Evolutionary conservation across 75 land plant genomes (phyloP).

Genomic region (Larix kaempferi): DNA sequence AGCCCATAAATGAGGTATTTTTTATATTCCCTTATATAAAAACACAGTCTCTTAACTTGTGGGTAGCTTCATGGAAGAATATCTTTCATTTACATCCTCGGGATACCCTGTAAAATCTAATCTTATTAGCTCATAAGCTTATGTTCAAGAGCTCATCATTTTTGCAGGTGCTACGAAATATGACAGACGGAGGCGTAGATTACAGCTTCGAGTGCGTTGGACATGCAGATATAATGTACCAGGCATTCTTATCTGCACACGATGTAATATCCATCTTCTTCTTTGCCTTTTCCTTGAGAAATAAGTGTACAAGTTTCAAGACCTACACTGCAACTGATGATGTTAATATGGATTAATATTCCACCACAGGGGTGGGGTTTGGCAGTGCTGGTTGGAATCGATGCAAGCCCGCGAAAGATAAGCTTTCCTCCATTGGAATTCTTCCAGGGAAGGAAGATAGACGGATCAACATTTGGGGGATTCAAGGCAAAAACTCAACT

Average conservation of each 20-base stretch:
- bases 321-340: no score
- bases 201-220: constrained; percentile 51
- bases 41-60: no score
- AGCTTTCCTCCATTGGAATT: constrained; percentile 12
- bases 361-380: constrained; percentile 31
- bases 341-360: no score
- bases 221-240: constrained; percentile 16
- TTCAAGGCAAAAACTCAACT: constrained; percentile 16
- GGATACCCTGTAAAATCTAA: background rate
- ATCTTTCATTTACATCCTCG: no score
- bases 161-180: constrained; percentile 29
- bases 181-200: constrained; percentile 41
- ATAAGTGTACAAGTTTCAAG: no score
- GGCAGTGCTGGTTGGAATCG: constrained; percentile 34
- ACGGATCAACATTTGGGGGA: constrained; percentile 22
- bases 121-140: background rate
- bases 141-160: no score
- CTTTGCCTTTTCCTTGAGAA: background rate
- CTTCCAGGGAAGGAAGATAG: constrained; percentile 15
- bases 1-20: constrained; percentile 36
- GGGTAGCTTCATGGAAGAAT: no score
- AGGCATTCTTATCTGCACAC: constrained; percentile 31
- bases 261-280: constrained; percentile 2
- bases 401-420: constrained; percentile 8
- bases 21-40: background rate